Evolutionary conservation across 2,329 filamentous ascomycete species (phyloP).

Genomic region (Venturiaceae sp.): DNA sequence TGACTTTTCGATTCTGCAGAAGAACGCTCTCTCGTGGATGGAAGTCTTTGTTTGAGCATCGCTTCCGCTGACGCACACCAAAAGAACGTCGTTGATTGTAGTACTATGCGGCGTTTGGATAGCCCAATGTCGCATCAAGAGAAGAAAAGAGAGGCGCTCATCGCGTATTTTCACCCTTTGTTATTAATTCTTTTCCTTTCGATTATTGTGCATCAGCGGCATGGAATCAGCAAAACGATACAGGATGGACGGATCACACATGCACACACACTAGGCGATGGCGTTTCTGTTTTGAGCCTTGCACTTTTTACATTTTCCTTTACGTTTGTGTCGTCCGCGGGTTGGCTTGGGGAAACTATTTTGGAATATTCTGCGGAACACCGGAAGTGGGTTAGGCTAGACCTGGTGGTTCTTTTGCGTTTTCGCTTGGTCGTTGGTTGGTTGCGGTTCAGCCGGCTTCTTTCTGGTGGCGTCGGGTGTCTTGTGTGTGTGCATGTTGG

Average conservation of each 20-base stretch:
- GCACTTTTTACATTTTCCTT: background rate
- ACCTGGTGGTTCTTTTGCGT: background rate
- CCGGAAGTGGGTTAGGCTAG: background rate
- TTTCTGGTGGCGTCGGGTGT: background rate
- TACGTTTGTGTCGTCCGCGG: background rate
- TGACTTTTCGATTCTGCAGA: too few species aligned
- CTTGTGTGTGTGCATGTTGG: background rate
- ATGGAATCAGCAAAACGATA: background rate
- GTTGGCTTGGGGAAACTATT: background rate
- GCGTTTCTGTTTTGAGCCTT: background rate
- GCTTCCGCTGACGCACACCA: background rate
- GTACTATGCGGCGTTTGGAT: background rate
- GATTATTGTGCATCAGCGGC: background rate
- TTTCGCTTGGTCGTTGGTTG: background rate
- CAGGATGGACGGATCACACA: background rate
- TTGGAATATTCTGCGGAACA: background rate
- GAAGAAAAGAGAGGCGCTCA: background rate
- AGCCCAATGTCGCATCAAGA: background rate
- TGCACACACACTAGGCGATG: background rate
- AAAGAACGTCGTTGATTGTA: background rate
- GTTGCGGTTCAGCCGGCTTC: background rate
- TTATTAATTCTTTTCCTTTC: background rate
- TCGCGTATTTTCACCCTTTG: background rate
- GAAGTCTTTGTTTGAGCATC: background rate
- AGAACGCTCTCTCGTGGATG: too few species aligned